Evolutionary conservation across 2,329 filamentous ascomycete genomes (phyloP).

Genomic region (Cadophora sp.): DNA sequence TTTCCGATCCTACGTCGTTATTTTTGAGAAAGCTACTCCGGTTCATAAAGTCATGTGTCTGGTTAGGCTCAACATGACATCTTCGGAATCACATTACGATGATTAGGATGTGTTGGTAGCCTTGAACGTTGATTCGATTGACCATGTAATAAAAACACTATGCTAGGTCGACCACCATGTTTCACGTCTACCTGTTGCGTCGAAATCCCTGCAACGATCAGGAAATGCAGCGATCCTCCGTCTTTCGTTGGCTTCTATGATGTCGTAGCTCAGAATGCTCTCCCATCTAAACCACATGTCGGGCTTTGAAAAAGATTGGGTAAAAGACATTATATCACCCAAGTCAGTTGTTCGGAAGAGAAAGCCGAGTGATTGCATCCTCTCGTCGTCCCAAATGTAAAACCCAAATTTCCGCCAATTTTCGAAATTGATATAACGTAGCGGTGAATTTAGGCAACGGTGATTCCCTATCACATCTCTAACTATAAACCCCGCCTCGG

Average conservation of each 20-base stretch:
- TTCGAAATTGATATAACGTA: neutral
- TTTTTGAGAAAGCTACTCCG: neutral
- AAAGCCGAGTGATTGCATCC: conserved; percentile 6
- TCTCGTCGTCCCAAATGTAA: conserved; percentile 8
- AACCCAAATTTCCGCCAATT: conserved; percentile 10
- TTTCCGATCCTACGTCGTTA: too few species aligned
- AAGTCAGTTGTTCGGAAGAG: neutral
- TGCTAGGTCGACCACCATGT: conserved; percentile 8
- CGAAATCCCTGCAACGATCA: neutral
- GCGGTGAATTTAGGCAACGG: neutral
- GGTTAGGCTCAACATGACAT: neutral
- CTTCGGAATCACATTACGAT: neutral
- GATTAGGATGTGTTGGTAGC: neutral
- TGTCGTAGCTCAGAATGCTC: neutral
- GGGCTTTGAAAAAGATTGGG: neutral
- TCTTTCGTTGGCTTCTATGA: conserved; percentile 3
- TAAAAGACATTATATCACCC: too few species aligned
- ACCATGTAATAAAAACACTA: neutral
- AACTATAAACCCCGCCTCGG: neutral
- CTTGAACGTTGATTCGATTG: too few species aligned
- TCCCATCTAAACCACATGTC: conserved; percentile 14
- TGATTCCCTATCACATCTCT: neutral
- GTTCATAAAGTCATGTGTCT: neutral
- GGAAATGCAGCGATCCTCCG: neutral
- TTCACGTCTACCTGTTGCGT: neutral